Percentiles rank a stretch among this genome's conserved stretches.
Evolutionary conservation across 495 filamentous ascomycete genomes (phyloP).

Genomic region (Xylaria venustula): DNA sequence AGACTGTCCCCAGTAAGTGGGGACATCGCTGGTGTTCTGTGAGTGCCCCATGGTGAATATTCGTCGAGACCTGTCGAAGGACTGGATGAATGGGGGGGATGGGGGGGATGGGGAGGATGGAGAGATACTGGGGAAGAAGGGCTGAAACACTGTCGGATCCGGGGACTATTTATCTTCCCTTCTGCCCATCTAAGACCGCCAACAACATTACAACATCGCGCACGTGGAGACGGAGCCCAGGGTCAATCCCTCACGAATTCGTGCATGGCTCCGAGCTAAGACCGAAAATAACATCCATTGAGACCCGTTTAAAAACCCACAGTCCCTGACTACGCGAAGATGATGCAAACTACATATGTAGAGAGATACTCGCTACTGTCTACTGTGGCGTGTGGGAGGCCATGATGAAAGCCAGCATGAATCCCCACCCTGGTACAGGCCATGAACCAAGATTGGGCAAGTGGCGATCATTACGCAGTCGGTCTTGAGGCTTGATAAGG

Average conservation of each 20-base stretch:
- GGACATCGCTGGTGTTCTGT: conserved; percentile 4
- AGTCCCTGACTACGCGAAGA: neutral
- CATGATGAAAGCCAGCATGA: neutral
- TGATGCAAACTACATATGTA: neutral
- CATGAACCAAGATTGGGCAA: neutral
- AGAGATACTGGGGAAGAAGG: neutral
- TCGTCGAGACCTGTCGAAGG: neutral
- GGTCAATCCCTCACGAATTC: neutral
- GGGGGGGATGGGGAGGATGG: neutral
- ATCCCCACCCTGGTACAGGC: neutral
- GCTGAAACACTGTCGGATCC: neutral
- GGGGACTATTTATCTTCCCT: neutral
- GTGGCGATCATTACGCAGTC: conserved; percentile 1
- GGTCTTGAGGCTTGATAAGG: conserved; percentile 1
- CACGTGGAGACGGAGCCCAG: neutral
- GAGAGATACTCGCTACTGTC: too few relatives aligned
- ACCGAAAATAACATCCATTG: neutral
- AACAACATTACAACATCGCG: neutral
- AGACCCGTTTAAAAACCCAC: conserved; percentile 2
- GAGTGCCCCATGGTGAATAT: conserved; percentile 2
- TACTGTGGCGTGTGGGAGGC: too few relatives aligned
- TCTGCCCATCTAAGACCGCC: neutral
- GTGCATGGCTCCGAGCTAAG: conserved; percentile 4
- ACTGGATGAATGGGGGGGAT: neutral
- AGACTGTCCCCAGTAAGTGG: conserved; percentile 47